Conservation (phyloP, 148 eudicot genomes). For the Spergularia marina region DNA sequence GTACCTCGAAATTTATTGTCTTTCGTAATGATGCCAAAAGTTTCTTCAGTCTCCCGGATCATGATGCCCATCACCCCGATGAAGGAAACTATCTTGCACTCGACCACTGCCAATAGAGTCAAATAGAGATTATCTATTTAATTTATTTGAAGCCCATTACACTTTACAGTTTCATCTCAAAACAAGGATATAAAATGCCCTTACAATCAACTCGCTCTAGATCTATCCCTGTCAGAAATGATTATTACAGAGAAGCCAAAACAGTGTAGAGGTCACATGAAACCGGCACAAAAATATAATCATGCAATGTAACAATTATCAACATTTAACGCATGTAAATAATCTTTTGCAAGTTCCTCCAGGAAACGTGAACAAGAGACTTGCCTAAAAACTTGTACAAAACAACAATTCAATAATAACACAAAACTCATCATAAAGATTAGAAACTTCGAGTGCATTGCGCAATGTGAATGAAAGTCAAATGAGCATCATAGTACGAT, state of each 20-base stretch:
- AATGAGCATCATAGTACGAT: no score
- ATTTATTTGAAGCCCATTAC: not conserved
- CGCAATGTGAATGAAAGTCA: no score
- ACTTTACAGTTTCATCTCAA: not conserved
- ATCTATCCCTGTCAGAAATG: not conserved
- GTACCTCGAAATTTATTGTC: conserved; percentile 65
- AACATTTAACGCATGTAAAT: not conserved
- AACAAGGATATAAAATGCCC: not conserved
- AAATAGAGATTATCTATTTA: not conserved
- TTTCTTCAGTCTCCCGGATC: conserved; percentile 80
- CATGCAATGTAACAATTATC: not conserved
- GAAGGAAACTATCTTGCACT: conserved; percentile 47
- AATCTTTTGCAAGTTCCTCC: not conserved
- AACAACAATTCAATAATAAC: no score
- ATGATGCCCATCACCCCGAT: conserved; percentile 63
- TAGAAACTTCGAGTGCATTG: no score
- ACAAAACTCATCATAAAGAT: no score
- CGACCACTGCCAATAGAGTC: conserved; percentile 46
- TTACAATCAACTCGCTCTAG: not conserved
- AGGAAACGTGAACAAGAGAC: not conserved
- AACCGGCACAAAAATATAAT: not conserved
- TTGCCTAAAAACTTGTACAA: no score
- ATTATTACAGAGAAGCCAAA: not conserved
- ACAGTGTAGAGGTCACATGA: not conserved
- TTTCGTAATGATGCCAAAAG: conserved; percentile 69